Evolutionary conservation across 441 rosid species (phyloP), one percentile per base, ranked within the genome.

Genomic region (Euphorbia corollata): DNA sequence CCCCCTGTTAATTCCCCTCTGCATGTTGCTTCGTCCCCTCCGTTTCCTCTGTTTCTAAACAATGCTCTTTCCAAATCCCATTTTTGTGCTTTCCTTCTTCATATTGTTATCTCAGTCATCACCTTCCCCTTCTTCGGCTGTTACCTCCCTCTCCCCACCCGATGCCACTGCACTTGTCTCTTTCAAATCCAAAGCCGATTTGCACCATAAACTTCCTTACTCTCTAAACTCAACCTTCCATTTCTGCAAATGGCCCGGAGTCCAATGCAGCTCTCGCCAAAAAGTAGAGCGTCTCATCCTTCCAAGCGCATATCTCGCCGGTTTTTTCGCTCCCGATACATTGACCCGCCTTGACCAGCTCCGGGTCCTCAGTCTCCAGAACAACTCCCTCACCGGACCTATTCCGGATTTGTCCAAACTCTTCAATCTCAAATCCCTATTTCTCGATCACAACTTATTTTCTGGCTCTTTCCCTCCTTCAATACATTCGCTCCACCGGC

Each of bases 171-270:
- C 88, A 15, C 85, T 92, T 60, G 79, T 92, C n/a, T 81, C 84
- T 38, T 92, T 92, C 75, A 87, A 87, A 70, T 81, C 86, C 47
- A 77, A 78, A 65, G 96, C 93, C 5, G 98, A 92, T 81, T 64
- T 83, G 63, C 75, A 80, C 75, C 63, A 74, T 71, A 72, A 55
- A 41, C 84, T 90, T 18, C 73, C 67, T 0, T 88, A 68, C 78
- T 64, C 80, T n/a, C 80, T 54, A 5, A 84, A 85, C 73, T 71
- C 68, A 13, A 76, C 79, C 74, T 69, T 74, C 61, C 75, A 51
- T 34, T 86, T 81, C 67, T 92, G 97, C 71, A 82, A 80, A 23
- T 92, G 98, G 98, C 84, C 57, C 67, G 96, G 97, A 30, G 92
- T 88, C 3, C 77, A 76, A 30, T 92, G 98, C 43, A 38, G 43